phyloP scores from a whole-genome alignment of 306 rosid species.

The Albizia julibrissin region DNA sequence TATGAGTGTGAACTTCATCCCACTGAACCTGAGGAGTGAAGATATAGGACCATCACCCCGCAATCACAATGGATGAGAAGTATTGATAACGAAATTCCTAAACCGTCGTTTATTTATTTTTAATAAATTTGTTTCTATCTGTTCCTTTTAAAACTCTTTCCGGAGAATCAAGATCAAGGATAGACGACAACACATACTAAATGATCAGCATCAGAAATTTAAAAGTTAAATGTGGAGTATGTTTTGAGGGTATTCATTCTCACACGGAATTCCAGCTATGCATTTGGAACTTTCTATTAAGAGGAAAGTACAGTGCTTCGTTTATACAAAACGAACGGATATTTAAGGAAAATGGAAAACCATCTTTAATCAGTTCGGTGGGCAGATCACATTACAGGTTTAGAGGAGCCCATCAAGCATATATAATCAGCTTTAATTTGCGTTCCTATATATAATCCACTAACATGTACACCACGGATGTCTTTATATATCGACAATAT shows the following conservation, averaged over 20 bases:
- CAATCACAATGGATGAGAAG: background rate
- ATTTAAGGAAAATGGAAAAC: background rate
- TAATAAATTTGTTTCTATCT: background rate
- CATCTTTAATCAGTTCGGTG: background rate
- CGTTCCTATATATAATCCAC: background rate
- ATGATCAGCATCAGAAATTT: background rate
- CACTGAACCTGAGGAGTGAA: constrained; percentile 42
- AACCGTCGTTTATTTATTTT: background rate
- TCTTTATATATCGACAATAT: background rate
- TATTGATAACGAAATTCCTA: background rate
- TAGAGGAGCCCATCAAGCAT: background rate
- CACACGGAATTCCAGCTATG: constrained; percentile 31
- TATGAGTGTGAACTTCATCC: background rate
- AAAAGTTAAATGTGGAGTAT: background rate
- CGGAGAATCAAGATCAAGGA: constrained; percentile 37
- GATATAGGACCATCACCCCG: background rate
- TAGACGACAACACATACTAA: constrained; percentile 3
- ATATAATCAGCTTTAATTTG: background rate
- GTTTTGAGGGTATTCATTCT: constrained; percentile 40
- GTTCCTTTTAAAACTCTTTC: background rate
- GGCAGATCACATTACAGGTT: background rate
- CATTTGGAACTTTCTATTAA: constrained; percentile 15
- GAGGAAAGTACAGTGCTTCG: background rate
- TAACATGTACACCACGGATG: background rate
- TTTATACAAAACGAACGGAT: background rate